phyloP scores from a whole-genome alignment of 805 yeast genomes.

The Kodamaea nitidulidarum region DNA sequence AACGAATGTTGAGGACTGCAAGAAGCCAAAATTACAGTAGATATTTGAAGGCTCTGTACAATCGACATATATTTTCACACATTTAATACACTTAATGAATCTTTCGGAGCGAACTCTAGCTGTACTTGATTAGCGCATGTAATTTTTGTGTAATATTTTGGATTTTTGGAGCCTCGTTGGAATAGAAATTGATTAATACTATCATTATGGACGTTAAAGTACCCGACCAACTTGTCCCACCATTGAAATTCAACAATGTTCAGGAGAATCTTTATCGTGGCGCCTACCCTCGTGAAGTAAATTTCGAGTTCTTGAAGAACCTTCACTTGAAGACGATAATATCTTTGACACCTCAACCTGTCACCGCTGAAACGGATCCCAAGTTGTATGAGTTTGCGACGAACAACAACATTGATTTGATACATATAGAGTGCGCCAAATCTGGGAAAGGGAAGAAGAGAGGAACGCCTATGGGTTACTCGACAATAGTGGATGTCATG shows the following conservation, averaged over 20 bases:
- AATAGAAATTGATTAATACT: not conserved
- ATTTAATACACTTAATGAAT: not conserved
- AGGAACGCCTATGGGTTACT: slow-evolving; percentile 73
- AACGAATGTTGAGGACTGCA: slow-evolving; percentile 65
- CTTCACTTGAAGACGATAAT: slow-evolving; percentile 67
- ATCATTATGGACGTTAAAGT: slow-evolving; percentile 10
- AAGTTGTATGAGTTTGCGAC: slow-evolving; percentile 49
- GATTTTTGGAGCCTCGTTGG: not conserved
- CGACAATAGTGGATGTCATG: slow-evolving; percentile 57
- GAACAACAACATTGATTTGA: slow-evolving; percentile 49
- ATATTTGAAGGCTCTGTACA: not conserved
- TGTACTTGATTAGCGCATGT: too few species aligned
- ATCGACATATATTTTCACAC: not conserved
- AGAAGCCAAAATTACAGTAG: slow-evolving; percentile 23
- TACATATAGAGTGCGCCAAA: slow-evolving; percentile 65
- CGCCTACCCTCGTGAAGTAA: slow-evolving; percentile 77
- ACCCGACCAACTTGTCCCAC: slow-evolving; percentile 51
- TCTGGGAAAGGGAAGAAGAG: slow-evolving; percentile 78
- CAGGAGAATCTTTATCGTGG: slow-evolving; percentile 76
- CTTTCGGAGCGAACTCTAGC: not conserved
- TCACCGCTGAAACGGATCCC: slow-evolving; percentile 51
- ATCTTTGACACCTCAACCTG: slow-evolving; percentile 75
- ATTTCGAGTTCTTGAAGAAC: slow-evolving; percentile 62
- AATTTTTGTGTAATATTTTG: not conserved
- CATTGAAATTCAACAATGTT: slow-evolving; percentile 70